These are phyloP conservation scores for Cnidoscolus chayamansa DNA, from an alignment of 441 rosid genomes.

Conservation along the genomic window DNA sequence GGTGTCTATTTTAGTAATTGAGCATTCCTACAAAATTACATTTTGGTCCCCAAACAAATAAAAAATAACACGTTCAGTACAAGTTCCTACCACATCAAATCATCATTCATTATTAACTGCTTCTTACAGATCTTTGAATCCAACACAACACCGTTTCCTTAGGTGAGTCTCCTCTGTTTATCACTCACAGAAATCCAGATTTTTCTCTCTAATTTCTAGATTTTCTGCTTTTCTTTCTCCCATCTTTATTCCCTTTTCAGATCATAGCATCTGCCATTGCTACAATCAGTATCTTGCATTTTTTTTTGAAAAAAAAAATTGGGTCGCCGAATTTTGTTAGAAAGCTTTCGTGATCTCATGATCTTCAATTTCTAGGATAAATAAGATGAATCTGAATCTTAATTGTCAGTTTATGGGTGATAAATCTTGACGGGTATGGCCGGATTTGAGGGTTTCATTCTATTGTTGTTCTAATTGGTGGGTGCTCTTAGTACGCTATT, in stretches of 20 bases:
- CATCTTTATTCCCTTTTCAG: background rate
- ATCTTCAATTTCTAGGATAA: background rate
- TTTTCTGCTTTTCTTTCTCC: background rate
- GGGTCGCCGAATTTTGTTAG: background rate
- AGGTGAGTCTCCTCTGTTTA: background rate
- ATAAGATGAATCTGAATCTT: background rate
- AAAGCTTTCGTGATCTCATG: conserved; percentile 12
- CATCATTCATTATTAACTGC: background rate
- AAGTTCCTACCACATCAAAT: background rate
- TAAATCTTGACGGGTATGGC: background rate
- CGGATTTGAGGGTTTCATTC: background rate
- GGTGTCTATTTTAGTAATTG: too few species aligned
- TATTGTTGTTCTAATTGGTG: background rate
- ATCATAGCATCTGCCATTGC: background rate
- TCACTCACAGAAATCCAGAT: too few species aligned
- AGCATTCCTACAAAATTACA: too few species aligned
- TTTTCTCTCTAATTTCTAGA: background rate
- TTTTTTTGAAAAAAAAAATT: background rate
- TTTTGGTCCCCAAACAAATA: too few species aligned
- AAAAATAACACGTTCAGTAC: background rate
- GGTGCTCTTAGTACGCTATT: background rate
- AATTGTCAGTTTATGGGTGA: background rate
- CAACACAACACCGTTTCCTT: conserved; percentile 8
- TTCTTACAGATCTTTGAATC: conserved; percentile 4
- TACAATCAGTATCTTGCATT: background rate